Percentiles rank a stretch among this genome's conserved stretches.
Evolutionary conservation across 2,329 filamentous ascomycete genomes (phyloP).

Genomic region (Scedosporium dehoogii): DNA sequence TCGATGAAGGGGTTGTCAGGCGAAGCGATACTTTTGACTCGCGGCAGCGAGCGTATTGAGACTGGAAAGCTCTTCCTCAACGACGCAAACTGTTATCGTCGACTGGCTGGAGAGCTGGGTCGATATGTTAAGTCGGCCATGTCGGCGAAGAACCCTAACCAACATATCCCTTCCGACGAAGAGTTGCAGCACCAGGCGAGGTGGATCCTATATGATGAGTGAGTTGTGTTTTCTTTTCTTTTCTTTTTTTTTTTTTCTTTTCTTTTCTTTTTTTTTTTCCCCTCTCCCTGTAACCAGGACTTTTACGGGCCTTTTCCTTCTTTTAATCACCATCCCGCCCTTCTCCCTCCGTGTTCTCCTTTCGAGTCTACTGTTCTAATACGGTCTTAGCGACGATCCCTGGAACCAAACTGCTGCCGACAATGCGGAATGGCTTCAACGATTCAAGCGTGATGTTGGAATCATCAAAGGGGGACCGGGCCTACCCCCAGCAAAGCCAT

Average conservation of each 20-base stretch:
- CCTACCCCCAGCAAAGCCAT: constrained; percentile 29
- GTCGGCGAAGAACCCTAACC: constrained; percentile 50
- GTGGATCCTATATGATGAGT: constrained; percentile 55
- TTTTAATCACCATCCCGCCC: too few species aligned
- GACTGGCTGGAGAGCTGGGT: constrained; percentile 41
- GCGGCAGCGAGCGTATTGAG: neutral
- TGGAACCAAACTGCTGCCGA: constrained; percentile 57
- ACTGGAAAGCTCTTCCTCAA: constrained; percentile 36
- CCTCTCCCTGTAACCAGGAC: too few species aligned
- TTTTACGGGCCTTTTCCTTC: too few species aligned
- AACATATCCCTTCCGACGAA: constrained; percentile 48
- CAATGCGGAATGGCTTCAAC: constrained; percentile 52
- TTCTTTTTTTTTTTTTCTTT: neutral
- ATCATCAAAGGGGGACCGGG: constrained; percentile 43
- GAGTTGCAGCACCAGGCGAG: constrained; percentile 55
- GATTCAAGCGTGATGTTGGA: constrained; percentile 50
- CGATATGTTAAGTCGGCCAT: constrained; percentile 42
- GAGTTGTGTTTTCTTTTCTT: constrained; percentile 17
- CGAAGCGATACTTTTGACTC: neutral
- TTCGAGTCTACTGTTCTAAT: neutral
- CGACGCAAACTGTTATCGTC: constrained; percentile 50
- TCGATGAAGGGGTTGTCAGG: neutral
- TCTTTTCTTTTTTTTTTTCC: too few species aligned
- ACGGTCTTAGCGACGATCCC: constrained; percentile 40
- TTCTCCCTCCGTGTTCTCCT: neutral